A percentile compares a stretch with the other conserved stretches of the same genome.
Conservation (phyloP, 176 grass and related monocot genomes). For the Oropetium thomaeum region DNA sequence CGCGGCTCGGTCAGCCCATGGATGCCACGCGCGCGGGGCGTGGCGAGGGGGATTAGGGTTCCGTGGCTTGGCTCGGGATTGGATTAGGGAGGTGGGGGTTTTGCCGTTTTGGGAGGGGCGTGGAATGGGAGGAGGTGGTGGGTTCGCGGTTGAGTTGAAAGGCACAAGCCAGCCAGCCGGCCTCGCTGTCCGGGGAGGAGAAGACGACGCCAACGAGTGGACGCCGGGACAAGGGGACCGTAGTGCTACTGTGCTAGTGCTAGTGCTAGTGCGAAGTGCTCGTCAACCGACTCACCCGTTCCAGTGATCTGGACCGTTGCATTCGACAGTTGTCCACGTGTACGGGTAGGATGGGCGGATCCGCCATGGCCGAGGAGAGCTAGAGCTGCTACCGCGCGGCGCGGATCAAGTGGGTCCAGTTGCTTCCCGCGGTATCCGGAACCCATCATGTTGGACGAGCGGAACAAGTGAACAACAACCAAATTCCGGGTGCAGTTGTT, state of each 20-base stretch:
- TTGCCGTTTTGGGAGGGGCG: no score
- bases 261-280: no score
- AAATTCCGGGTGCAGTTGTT: neutral
- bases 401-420: neutral
- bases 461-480: neutral
- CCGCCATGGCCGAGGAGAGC: no score
- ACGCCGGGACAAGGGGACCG: conserved; percentile 28
- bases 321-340: neutral
- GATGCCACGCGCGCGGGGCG: conserved; percentile 17
- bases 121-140: conserved; percentile 24
- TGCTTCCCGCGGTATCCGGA: neutral
- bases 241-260: no score
- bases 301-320: neutral
- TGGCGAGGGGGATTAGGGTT: conserved; percentile 29
- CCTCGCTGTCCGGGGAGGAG: conserved; percentile 14
- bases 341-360: neutral
- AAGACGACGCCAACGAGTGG: conserved; percentile 41
- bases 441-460: no score
- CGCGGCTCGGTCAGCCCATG: conserved; percentile 30
- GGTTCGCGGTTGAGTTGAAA: conserved; percentile 22
- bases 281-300: conserved; percentile 10
- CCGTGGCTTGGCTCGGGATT: conserved; percentile 27
- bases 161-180: neutral
- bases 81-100: neutral
- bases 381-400: no score